Conservation (phyloP, 495 filamentous ascomycete genomes). For the Hypomontagnella submonticulosa region DNA sequence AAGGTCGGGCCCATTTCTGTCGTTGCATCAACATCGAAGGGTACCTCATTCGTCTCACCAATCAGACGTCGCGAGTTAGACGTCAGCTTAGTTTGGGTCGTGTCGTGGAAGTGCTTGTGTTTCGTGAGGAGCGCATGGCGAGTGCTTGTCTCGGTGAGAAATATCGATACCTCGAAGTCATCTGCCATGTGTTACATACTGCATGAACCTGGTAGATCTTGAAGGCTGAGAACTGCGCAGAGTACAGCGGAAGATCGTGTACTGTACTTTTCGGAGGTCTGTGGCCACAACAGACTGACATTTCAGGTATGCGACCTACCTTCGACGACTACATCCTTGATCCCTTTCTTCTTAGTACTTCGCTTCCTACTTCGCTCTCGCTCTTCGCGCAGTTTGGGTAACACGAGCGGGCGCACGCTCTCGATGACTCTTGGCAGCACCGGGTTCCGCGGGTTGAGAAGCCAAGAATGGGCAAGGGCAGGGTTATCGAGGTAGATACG, state of each 20-base stretch:
- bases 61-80: conserved; percentile 69
- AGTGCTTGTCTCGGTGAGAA: conserved; percentile 87
- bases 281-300: conserved; percentile 1
- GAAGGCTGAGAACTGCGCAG: conserved; percentile 8
- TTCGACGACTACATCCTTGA: conserved; percentile 87
- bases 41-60: conserved; percentile 62
- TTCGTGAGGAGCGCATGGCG: conserved; percentile 89
- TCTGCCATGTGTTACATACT: conserved; percentile 64
- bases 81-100: conserved; percentile 60
- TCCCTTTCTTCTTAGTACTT: conserved; percentile 72
- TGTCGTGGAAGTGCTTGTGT: conserved; percentile 75
- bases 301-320: conserved; percentile 62
- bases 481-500: conserved; percentile 96
- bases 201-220: conserved; percentile 32
- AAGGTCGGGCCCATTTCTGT: conserved; percentile 34
- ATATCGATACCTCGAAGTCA: conserved; percentile 94
- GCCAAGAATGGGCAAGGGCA: conserved; percentile 80
- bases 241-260: conserved; percentile 30
- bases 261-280: conserved; percentile 28
- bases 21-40: conserved; percentile 60
- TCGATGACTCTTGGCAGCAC: conserved; percentile 84
- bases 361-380: conserved; percentile 73
- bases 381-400: conserved; percentile 92
- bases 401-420: conserved; percentile 81
- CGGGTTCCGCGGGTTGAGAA: conserved; percentile 76